Base-by-base conservation (phyloP, 371 early-diverging fungal species). In the Dinochytrium kinnereticum region DNA sequence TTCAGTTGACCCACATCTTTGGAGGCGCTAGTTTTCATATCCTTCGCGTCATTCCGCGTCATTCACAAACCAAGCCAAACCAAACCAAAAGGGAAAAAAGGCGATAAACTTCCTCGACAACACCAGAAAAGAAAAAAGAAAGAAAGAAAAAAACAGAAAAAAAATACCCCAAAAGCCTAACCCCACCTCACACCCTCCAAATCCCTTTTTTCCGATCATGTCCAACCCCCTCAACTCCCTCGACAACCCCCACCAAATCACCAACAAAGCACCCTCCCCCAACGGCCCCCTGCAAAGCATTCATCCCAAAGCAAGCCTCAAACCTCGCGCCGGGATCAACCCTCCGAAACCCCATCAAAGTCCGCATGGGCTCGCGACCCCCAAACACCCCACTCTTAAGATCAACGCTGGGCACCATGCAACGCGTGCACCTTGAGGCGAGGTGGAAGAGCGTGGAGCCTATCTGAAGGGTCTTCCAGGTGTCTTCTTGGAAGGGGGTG, bases 291-390 rank as follows among this genome's bases (percentile, higher is more conserved):
- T 37, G 49, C n/a, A 74, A 66, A 5, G 70, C 76, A 68, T 85
- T 84, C 72, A 85, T 72, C 2, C 86, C 84, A 64, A 85, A 80
- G 64, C 80, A 81, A 2, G 78, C 68, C 66, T 73, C 61, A 64
- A 70, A 82, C 40, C 75, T 77, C 19, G 39, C 70, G 1, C 82
- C 83, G 10, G 76, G 71, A 69, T 85, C 86, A 15, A 80, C 78
- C 3, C 86, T 61, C 19, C 86, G 71, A 61, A 69, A 81, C 31
- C n/a, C 36, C 79, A 78, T 78, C 21, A 84, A 28, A 13, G 81
- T 77, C 38, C 68, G 70, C 39, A 70, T 59, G 24, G 77, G 75
- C 30, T 75, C 80, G 1, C 65, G 51, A 7, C 72, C 40, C 40
- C 39, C 51, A 3, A 51, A 30, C 17, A 66, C 39, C 17, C 83